phyloP scores from a whole-genome alignment of 2,329 filamentous ascomycete genomes.

The Neonectria faginata region DNA sequence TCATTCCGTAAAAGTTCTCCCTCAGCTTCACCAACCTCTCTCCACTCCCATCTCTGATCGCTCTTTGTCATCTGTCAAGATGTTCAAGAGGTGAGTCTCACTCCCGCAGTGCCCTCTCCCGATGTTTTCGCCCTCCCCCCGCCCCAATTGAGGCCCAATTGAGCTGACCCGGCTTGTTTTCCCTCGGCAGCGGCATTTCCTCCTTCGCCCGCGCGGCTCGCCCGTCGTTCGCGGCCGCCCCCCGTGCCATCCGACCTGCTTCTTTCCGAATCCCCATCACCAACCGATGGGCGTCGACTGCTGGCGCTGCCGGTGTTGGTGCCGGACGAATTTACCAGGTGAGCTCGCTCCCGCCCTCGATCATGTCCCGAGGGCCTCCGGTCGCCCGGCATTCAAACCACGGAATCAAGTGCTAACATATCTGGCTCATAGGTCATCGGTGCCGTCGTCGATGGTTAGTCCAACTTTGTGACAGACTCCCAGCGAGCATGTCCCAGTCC shows the following conservation, averaged over 20 bases:
- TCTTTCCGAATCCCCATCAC: constrained; percentile 66
- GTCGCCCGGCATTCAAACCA: constrained; percentile 36
- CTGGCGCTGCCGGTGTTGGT: constrained; percentile 65
- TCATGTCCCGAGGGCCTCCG: constrained; percentile 31
- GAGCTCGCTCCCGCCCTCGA: constrained; percentile 46
- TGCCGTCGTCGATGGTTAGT: constrained; percentile 98
- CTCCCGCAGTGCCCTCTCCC: constrained; percentile 47
- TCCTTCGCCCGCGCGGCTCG: constrained; percentile 72
- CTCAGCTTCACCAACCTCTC: constrained; percentile 64
- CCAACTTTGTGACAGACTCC: constrained; percentile 36
- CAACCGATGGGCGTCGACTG: constrained; percentile 70
- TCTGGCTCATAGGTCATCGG: constrained; percentile 83
- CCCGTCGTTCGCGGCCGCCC: constrained; percentile 69
- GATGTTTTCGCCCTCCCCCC: constrained; percentile 35
- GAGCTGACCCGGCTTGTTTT: constrained; percentile 51
- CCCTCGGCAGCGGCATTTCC: constrained; percentile 71
- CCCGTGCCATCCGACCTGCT: constrained; percentile 68
- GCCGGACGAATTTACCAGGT: constrained; percentile 78
- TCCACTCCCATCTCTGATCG: constrained; percentile 70
- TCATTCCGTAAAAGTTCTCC: constrained; percentile 63
- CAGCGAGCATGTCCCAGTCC: constrained; percentile 20
- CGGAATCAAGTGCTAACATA: constrained; percentile 37
- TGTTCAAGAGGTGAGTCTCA: constrained; percentile 82
- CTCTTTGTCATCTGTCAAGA: constrained; percentile 78
- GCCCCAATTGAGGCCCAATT: constrained; percentile 64